Evolutionary conservation across 345 rosid species (phyloP).

Genomic region (Eucalyptus regnans): DNA sequence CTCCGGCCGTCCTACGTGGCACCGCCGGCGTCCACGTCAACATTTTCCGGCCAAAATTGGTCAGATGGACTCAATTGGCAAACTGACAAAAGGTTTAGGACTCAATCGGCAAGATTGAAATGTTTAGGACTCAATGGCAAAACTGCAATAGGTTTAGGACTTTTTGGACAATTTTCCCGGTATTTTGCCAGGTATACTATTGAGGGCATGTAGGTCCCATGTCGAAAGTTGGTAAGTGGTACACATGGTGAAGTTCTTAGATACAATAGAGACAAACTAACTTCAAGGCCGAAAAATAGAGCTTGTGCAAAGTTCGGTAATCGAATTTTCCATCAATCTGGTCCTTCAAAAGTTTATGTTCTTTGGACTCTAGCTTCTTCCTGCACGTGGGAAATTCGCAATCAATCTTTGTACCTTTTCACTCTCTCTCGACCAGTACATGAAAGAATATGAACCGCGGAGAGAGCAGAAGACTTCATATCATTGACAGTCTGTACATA

Average conservation of each 20-base stretch:
- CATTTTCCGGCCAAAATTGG: too few species aligned
- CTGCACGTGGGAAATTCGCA: fast-evolving
- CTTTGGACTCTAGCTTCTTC: background rate
- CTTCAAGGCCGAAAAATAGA: background rate
- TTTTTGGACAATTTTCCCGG: too few species aligned
- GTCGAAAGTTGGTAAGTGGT: background rate
- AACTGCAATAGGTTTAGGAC: too few species aligned
- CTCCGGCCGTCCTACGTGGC: too few species aligned
- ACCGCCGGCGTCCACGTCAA: too few species aligned
- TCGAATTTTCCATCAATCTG: background rate
- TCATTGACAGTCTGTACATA: background rate
- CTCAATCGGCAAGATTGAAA: too few species aligned
- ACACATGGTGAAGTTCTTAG: background rate
- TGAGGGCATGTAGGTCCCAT: background rate
- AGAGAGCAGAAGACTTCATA: background rate
- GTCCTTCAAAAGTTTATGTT: background rate
- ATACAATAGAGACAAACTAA: background rate
- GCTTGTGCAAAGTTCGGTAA: fast-evolving
- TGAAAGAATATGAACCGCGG: background rate
- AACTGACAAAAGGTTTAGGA: too few species aligned
- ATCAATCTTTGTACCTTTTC: background rate
- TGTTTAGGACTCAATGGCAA: too few species aligned
- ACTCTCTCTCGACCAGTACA: background rate
- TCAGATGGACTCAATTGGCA: too few species aligned
- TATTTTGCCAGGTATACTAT: too few species aligned